A percentile compares a stretch with the other conserved stretches of the same genome.
Evolutionary conservation across 257 asterid genomes (phyloP).

Genomic region (Eucommia ulmoides): DNA sequence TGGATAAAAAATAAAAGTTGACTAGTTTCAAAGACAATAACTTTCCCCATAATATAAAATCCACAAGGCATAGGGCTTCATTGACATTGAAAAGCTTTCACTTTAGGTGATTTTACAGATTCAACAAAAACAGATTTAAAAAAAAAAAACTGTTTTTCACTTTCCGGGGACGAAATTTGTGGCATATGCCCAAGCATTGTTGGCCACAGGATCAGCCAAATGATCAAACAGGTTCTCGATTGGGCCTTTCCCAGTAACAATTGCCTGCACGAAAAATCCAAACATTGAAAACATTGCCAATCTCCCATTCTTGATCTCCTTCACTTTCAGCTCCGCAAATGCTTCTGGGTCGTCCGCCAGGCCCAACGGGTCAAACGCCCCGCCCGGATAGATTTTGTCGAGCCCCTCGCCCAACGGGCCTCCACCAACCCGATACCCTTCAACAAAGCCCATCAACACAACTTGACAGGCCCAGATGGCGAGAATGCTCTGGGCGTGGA

Average conservation of each 20-base stretch:
- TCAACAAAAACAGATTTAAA: too few relatives aligned
- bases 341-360: slow-evolving; percentile 4
- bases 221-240: slow-evolving; percentile 4
- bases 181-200: slow-evolving; percentile 4
- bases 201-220: slow-evolving; percentile 1
- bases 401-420: slow-evolving; percentile 3
- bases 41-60: too few relatives aligned
- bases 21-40: too few relatives aligned
- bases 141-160: too few relatives aligned
- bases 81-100: too few relatives aligned
- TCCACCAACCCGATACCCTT: slow-evolving; percentile 1
- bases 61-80: too few relatives aligned
- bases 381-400: slow-evolving; percentile 1
- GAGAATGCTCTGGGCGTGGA: slow-evolving; percentile 1
- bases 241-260: slow-evolving; percentile 7
- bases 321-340: slow-evolving; percentile 6
- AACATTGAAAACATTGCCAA: slow-evolving; percentile 6
- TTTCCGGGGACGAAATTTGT: slow-evolving; percentile 2
- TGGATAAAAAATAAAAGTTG: too few relatives aligned
- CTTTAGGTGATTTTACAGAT: too few relatives aligned
- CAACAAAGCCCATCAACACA: slow-evolving; percentile 3
- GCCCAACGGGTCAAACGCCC: slow-evolving; percentile 1
- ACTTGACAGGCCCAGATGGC: slow-evolving; percentile 1
- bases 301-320: slow-evolving; percentile 5
- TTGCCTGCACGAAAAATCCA: slow-evolving; percentile 7